Base-by-base conservation (phyloP, 2,329 filamentous ascomycete species). In the Fusarium sp. region DNA sequence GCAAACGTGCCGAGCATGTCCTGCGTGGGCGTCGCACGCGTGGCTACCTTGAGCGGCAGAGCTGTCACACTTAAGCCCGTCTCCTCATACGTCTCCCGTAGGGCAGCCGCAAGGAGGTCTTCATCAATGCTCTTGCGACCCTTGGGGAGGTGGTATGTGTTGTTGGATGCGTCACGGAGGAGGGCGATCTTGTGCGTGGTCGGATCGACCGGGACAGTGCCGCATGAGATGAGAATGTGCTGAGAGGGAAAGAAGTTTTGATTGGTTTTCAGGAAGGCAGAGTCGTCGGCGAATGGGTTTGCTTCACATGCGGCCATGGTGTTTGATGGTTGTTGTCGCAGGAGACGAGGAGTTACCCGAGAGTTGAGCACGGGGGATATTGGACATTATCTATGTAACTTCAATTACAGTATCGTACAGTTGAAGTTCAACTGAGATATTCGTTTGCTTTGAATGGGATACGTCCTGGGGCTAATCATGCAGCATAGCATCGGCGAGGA, bases 151-250 rank as follows among this genome's bases (percentile, higher is more conserved):
- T 57, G 52, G 52, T 29, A 33, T 20, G 52, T 57, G 20, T 36
- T 57, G 52, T 36, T 10, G 8, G 20, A 50, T 80, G 78, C 81
- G 77, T 88, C 86, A 76, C 81, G 85, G 22, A 88, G 78, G 40
- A 86, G 77, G 33, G 87, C 79, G 6, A 88, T 80, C 64, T 81
- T 82, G 31, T 79, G 79, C 4, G 78, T 74, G 1, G 63, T 61
- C 6, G 80, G 79, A 74, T 86, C 83, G 63, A 88, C 78, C 11
- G 84, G 85, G 45, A 88, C 84, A 22, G 85, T 86, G 35, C 86
- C 86, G 75, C 85, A 87, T 29, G 85, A 86, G 65, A 87, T 83
- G 65, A 84, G 82, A 54, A 86, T 79, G 33, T 83, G 80, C 22
- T 83, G 79, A 10, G 86, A 86, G 40, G 82, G 82, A 57, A 80